Percentiles rank a stretch among this genome's conserved stretches.
phyloP scores from a whole-genome alignment of 2,329 filamentous ascomycete species.

The Fusarium sp. region DNA sequence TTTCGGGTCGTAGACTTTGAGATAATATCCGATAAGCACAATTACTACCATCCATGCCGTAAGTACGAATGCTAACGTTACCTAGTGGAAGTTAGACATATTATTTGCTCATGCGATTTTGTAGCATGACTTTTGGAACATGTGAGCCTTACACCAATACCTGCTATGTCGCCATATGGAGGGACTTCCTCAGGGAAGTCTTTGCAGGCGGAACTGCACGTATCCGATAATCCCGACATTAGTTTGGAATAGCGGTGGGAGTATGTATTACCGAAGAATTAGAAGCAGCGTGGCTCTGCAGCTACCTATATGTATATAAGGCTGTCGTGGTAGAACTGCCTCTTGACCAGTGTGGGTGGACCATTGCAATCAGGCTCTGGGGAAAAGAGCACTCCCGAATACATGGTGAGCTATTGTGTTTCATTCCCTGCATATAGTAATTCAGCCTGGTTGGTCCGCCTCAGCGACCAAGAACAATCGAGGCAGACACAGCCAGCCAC shows the following conservation, averaged over 20 bases:
- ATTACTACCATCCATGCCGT: neutral
- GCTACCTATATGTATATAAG: no score
- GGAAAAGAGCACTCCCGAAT: no score
- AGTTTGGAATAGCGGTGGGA: neutral
- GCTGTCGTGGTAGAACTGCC: no score
- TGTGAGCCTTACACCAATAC: neutral
- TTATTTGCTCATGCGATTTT: no score
- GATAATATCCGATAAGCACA: slow-evolving; percentile 2
- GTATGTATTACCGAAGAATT: neutral
- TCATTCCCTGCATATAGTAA: no score
- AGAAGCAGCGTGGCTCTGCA: neutral
- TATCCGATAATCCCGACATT: neutral
- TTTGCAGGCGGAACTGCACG: neutral
- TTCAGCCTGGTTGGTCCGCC: no score
- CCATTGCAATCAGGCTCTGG: no score
- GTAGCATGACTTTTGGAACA: no score
- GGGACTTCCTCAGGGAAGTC: neutral
- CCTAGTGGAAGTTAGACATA: neutral
- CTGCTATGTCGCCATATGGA: neutral
- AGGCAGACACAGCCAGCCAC: no score
- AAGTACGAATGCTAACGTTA: neutral
- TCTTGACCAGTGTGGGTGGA: no score
- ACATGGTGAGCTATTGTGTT: no score
- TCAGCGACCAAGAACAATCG: no score
- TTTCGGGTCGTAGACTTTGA: neutral